A percentile compares a stretch with the other conserved stretches of the same genome.
These are phyloP conservation scores for Alternaria longipes DNA, from an alignment of 2,329 filamentous ascomycete genomes.

Conservation along the genomic window DNA sequence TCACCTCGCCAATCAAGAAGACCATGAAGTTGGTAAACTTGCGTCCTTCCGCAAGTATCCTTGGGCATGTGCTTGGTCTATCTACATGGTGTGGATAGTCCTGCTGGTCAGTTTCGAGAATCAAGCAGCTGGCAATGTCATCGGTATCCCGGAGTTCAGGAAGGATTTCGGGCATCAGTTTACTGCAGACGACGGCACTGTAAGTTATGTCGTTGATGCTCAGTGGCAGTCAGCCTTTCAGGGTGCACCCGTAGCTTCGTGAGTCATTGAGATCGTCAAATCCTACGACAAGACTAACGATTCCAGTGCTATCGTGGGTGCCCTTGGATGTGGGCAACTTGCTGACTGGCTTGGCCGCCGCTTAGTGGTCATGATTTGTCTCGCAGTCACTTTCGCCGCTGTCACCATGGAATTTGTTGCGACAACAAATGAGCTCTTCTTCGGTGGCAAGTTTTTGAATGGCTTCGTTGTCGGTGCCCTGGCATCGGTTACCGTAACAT, in stretches of 20 bases:
- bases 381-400: conserved; percentile 51
- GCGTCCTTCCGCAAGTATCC: conserved; percentile 39
- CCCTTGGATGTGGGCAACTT: conserved; percentile 47
- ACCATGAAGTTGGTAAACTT: conserved; percentile 36
- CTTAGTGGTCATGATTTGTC: conserved; percentile 46
- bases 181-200: conserved; percentile 35
- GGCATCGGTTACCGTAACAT: conserved; percentile 52
- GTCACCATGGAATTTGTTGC: conserved; percentile 56
- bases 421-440: conserved; percentile 54
- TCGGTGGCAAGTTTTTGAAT: conserved; percentile 56
- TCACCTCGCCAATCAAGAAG: conserved; percentile 31
- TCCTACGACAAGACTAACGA: neutral
- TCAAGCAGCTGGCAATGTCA: conserved; percentile 54
- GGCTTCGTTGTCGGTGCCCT: conserved; percentile 54
- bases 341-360: conserved; percentile 52
- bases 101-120: conserved; percentile 55
- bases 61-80: conserved; percentile 48
- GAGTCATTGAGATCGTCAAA: conserved; percentile 14
- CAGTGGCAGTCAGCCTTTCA: conserved; percentile 59
- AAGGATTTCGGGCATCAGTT: conserved; percentile 56
- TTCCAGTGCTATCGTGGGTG: conserved; percentile 39
- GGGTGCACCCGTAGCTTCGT: conserved; percentile 55
- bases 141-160: conserved; percentile 58
- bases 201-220: conserved; percentile 53
- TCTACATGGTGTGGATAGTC: conserved; percentile 54